Base-by-base conservation (phyloP, 139 green algal species). In the Haematococcus lacustris region DNA sequence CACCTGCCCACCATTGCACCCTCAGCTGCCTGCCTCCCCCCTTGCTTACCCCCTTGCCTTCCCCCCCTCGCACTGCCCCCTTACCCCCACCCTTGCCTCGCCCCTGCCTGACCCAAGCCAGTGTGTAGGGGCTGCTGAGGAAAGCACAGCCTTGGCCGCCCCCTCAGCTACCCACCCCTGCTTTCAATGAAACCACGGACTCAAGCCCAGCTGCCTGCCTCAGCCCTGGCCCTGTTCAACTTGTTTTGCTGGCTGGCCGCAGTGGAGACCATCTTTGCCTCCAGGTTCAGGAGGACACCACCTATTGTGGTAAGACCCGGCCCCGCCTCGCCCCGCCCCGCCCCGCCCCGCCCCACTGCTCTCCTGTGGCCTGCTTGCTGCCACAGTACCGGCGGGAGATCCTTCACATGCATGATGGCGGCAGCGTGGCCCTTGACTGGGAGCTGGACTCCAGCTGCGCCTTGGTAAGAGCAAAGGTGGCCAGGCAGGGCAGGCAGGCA, bases 231-330 rank as follows among this genome's bases (percentile, higher is more conserved):
- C n/a, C n/a, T n/a, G n/a, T n/a, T n/a, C n/a, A n/a, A n/a, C n/a
- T n/a, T n/a, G n/a, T n/a, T 25, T 64, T 68, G 7, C 3, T 68
- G 61, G 38, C 53, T 37, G 23, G 3, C 3, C 38, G 67, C 67
- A 72, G 88, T 96, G 38, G 93, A 98, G 83, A 98, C 93, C 7
- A 97, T 98, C 59, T 88, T 92, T 51, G 91, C 92, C 0, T 88
- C 93, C 7, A 82, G 89, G 65, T 81, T 88, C 63, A 76, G 93
- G 2, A 47, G 26, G 2, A 66, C 63, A 9, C 92, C 89, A 0
- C n/a, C 74, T 2, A 51, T 97, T 26, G 40, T 33, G 23, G 61
- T 68, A 33, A 40, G 61, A 25, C 25, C 30, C 25, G 9, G 61
- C 30, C 21, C 13, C 34, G 61, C 25, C 23, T 25, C 32, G 57